These are phyloP conservation scores for Colletotrichum phormii DNA, from an alignment of 2,329 filamentous ascomycete genomes.

Conservation along the genomic window DNA sequence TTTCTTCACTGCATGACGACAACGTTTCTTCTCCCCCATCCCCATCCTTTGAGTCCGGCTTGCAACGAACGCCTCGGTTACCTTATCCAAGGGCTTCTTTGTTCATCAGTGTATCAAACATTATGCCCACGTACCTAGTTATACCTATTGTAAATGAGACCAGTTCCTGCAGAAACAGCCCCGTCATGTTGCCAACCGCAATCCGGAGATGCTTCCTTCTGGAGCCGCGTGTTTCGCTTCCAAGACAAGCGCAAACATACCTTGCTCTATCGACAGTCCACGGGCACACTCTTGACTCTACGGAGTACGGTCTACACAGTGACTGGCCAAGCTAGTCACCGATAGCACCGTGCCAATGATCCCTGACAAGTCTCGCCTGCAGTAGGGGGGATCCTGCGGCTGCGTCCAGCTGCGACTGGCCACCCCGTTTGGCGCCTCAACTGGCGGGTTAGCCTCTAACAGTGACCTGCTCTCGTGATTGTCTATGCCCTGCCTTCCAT, in stretches of 20 bases:
- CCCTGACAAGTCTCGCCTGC: constrained; percentile 20
- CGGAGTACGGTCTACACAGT: constrained; percentile 6
- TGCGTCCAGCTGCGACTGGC: constrained; percentile 20
- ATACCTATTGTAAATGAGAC: too few relatives aligned
- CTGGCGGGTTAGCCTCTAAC: constrained; percentile 28
- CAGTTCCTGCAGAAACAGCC: neutral
- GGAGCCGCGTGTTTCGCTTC: neutral
- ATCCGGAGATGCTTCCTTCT: neutral
- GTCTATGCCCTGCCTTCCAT: neutral
- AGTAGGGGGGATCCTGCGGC: constrained; percentile 2
- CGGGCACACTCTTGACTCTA: neutral
- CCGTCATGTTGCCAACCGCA: neutral
- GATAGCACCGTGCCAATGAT: constrained; percentile 22
- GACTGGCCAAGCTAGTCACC: neutral
- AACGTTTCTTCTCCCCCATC: constrained; percentile 3
- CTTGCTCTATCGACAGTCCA: neutral
- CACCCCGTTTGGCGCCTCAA: constrained; percentile 30
- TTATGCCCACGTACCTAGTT: neutral
- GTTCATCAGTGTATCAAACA: neutral
- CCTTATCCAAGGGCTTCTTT: neutral
- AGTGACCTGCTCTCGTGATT: constrained; percentile 37
- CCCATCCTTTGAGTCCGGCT: neutral
- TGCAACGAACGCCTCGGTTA: neutral
- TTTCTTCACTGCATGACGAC: constrained; percentile 17
- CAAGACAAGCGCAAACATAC: neutral